Percentiles rank a stretch among this genome's conserved stretches.
Evolutionary conservation across 2,329 filamentous ascomycete genomes (phyloP).

Genomic region (Aspergillus thermomutatus): DNA sequence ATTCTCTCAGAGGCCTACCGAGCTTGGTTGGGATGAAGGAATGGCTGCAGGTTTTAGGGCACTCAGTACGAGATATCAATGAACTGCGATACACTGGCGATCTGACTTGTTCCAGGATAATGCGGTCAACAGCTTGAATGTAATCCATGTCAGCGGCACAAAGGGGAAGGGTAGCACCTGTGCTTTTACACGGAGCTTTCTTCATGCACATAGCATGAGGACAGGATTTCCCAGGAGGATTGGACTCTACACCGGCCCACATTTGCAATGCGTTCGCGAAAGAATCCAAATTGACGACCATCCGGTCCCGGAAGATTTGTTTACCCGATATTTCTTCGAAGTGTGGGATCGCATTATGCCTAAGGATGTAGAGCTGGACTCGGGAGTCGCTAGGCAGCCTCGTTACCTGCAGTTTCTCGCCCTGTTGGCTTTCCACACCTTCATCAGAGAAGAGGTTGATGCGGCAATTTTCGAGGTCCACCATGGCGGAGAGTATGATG

Average conservation of each 20-base stretch:
- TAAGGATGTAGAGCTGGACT: not conserved
- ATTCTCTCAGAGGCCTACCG: slow-evolving; percentile 21
- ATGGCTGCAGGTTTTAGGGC: slow-evolving; percentile 29
- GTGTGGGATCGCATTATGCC: slow-evolving; percentile 35
- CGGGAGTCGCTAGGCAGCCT: slow-evolving; percentile 27
- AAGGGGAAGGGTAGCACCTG: slow-evolving; percentile 75
- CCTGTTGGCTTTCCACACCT: slow-evolving; percentile 63
- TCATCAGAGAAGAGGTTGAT: slow-evolving; percentile 61
- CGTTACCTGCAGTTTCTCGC: slow-evolving; percentile 56
- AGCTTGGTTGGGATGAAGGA: slow-evolving; percentile 31
- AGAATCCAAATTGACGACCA: slow-evolving; percentile 36
- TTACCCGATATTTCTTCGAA: slow-evolving; percentile 28
- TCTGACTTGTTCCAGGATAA: slow-evolving; percentile 16
- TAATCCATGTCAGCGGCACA: slow-evolving; percentile 70
- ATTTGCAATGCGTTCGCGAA: slow-evolving; percentile 31
- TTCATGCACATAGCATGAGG: slow-evolving; percentile 40
- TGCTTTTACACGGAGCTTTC: slow-evolving; percentile 54
- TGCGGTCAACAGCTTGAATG: slow-evolving; percentile 60
- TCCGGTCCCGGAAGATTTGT: slow-evolving; percentile 24
- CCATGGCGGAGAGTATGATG: slow-evolving; percentile 65
- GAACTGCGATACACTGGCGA: not conserved
- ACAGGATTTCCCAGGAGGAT: slow-evolving; percentile 24
- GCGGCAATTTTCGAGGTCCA: slow-evolving; percentile 65
- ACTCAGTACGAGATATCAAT: slow-evolving; percentile 20
- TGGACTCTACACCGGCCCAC: slow-evolving; percentile 27